Evolutionary conservation across 768 basidiomycete genomes (phyloP), one percentile per base, ranked within the genome.

Genomic region (Kwoniella sp.): DNA sequence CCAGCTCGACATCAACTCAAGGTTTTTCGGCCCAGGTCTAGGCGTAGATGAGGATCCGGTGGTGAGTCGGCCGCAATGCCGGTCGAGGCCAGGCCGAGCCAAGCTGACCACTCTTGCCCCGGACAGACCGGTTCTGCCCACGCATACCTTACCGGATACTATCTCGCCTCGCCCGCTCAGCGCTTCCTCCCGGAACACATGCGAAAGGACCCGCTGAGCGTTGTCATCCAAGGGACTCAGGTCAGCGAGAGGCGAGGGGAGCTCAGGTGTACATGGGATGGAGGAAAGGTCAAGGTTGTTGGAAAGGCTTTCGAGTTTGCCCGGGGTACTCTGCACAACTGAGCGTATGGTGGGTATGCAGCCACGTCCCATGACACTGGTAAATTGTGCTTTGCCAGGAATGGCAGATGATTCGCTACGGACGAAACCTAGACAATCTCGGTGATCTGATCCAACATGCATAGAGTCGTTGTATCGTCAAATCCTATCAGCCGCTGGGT

Each of bases 11-110:
- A 56, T 62, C 33, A 29, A 49, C 17, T 59, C 57, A 2, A 53
- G 63, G 27, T 50, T 60, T 38, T 65, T 65, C 28, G 57, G 7
- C 7, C 57, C 63, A 15, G 54, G 51, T 1, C 23, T 65, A 7
- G 63, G 60, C 6, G 43, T 62, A 15, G 60, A 62, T 20, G 63
- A 65, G 36, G 63, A 65, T 55, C 54, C 63, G 51, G 63, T 65
- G 17, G 63, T 65, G 34, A 53, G 63, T 61, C 22, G 11, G 4
- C 25, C 17, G 19, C 31, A 6, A 27, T n/a, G 26, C 2, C 11
- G n/a, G 14, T 25, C 10, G 7, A 42, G 15, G 2, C 19, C 17
- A 2, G n/a, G 19, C 10, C 20, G 41, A 43, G 10, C 10, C 11
- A 8, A 15, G 9, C 12, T 31, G 32, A 34, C 25, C 25, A 11